Conservation (phyloP, 495 filamentous ascomycete genomes). For the Staphylotrichum tortipilum region DNA sequence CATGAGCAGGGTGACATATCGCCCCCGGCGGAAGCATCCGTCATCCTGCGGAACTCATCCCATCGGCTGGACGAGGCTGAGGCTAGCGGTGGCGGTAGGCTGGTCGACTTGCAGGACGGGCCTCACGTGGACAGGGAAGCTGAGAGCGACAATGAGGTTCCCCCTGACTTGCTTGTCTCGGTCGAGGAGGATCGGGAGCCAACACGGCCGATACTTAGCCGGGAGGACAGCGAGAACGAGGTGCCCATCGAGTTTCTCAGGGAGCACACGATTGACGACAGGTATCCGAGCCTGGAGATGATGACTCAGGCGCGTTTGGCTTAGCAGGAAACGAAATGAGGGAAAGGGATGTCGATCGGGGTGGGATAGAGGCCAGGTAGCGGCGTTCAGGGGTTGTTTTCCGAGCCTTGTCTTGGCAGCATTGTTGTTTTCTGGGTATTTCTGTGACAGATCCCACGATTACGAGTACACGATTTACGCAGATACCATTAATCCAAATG, state of each 20-base stretch:
- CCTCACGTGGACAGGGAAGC: slow-evolving; percentile 13
- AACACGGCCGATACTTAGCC: slow-evolving; percentile 9
- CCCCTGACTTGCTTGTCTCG: slow-evolving; percentile 26
- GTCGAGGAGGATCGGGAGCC: not conserved
- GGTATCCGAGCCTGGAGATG: not conserved
- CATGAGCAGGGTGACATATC: slow-evolving; percentile 9
- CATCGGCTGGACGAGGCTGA: not conserved
- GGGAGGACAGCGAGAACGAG: slow-evolving; percentile 30
- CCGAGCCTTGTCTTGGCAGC: too few relatives aligned
- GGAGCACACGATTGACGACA: slow-evolving; percentile 18
- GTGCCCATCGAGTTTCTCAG: slow-evolving; percentile 34
- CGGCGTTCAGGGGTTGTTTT: too few relatives aligned
- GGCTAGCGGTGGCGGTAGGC: slow-evolving; percentile 25
- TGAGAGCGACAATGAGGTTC: slow-evolving; percentile 33
- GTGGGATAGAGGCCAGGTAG: too few relatives aligned
- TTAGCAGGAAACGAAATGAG: not conserved
- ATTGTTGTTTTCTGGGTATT: too few relatives aligned
- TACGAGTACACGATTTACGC: too few relatives aligned
- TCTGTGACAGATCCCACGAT: too few relatives aligned
- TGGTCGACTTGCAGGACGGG: slow-evolving; percentile 33
- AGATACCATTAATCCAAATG: too few relatives aligned
- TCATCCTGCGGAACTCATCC: not conserved
- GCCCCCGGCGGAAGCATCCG: slow-evolving; percentile 14
- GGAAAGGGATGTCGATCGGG: too few relatives aligned
- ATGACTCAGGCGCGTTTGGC: not conserved